phyloP scores from a whole-genome alignment of 306 rosid species.

The Oxytropis ochrocephala region DNA sequence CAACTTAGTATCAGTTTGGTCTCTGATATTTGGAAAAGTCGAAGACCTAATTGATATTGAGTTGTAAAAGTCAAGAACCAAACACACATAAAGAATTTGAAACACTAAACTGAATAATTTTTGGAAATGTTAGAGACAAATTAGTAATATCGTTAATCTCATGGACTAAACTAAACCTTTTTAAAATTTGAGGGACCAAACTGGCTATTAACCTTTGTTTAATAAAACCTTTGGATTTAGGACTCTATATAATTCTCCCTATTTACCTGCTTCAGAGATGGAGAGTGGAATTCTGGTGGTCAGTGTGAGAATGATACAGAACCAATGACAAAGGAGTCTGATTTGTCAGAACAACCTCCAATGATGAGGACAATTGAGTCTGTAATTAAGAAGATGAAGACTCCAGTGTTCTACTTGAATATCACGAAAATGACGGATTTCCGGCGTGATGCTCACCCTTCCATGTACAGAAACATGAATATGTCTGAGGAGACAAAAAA shows the following conservation, averaged over 20 bases:
- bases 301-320: conserved; percentile 56
- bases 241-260: neutral
- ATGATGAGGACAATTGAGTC: conserved; percentile 68
- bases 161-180: no score
- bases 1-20: no score
- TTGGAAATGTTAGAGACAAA: no score
- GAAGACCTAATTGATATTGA: no score
- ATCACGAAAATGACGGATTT: conserved; percentile 80
- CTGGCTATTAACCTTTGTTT: neutral
- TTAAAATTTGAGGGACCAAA: no score
- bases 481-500: conserved; percentile 37
- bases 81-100: no score
- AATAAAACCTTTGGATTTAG: neutral
- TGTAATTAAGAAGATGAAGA: conserved; percentile 65
- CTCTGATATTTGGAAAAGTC: no score
- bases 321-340: conserved; percentile 49
- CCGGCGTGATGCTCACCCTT: conserved; percentile 85
- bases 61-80: no score
- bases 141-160: no score
- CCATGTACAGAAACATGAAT: conserved; percentile 53
- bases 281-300: conserved; percentile 94
- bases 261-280: conserved; percentile 48
- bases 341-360: conserved; percentile 39
- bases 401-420: conserved; percentile 65
- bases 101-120: no score